Base-by-base conservation (phyloP, 163 green algal genomes). In the Coccomyxa subellipsoidea region DNA sequence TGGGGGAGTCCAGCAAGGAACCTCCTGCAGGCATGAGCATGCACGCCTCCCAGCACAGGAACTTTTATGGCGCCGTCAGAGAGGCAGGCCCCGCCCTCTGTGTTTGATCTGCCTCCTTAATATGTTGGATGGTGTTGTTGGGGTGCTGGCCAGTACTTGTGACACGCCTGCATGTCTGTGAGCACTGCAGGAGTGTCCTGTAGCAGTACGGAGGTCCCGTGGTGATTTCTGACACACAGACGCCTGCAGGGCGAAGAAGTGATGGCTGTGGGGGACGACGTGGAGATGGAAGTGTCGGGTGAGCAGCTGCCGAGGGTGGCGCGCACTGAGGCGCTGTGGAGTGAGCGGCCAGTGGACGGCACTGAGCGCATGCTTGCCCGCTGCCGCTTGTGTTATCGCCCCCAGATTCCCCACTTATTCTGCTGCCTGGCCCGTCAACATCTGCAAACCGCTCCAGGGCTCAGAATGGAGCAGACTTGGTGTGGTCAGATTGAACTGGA, bases 321-420 rank as follows among this genome's bases (percentile, higher is more conserved):
- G 4, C 39, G 82, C 76, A 25, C 88, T 34, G 32, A 81, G 23
- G 86, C 80, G 15, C 39, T 88, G 81, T 90, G 86, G 86, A 54
- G 40, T 29, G 80, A 90, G 78, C 8, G 7, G 39, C 34, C 39
- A 6, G 36, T 84, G 4, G 69, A 78, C 69, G 80, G 79, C 38
- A 35, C 59, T 35, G 72, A 87, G 9, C 82, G 81, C 47, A 83
- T 83, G 76, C 79, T 88, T 38, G 86, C 71, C 0, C 71, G 54
- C 18, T 84, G 84, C 31, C 53, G 54, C 34, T 77, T 84, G 12
- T 87, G 78, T 66, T 90, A 86, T 35, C 73, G 84, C 6, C 80
- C 72, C 36, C 37, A n/a, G n/a, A n/a, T n/a, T n/a, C n/a, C n/a
- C n/a, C n/a, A n/a, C n/a, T n/a, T n/a, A n/a, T n/a, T n/a, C n/a